Conservation (phyloP, 768 basidiomycete species). For the Cantharellus anzutake region DNA sequence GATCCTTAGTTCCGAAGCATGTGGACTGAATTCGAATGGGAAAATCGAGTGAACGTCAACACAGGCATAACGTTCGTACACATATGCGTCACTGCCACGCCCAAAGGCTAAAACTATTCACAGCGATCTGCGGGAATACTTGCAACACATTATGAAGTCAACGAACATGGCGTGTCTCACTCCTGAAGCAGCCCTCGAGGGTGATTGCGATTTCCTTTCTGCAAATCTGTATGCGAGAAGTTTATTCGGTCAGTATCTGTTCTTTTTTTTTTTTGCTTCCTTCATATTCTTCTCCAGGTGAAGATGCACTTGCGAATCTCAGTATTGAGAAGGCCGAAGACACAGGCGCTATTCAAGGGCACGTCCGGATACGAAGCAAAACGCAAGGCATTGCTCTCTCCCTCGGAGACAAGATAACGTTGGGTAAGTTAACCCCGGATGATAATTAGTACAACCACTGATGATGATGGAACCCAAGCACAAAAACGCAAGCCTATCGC, state of each 20-base stretch:
- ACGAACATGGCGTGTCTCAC: constrained; percentile 98
- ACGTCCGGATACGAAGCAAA: constrained; percentile 91
- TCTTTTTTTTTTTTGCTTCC: background rate
- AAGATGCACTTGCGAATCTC: constrained; percentile 90
- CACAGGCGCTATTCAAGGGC: constrained; percentile 64
- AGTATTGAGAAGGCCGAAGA: constrained; percentile 74
- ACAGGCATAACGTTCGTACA: constrained; percentile 49
- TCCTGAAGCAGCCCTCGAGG: constrained; percentile 68
- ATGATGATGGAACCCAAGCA: constrained; percentile 2
- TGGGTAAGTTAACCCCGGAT: constrained; percentile 21
- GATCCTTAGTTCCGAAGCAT: constrained; percentile 74
- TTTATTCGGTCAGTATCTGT: constrained; percentile 55
- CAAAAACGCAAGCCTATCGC: constrained; percentile 9
- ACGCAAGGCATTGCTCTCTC: constrained; percentile 95
- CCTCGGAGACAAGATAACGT: constrained; percentile 74
- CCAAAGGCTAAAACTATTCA: background rate
- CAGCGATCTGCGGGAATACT: constrained; percentile 74
- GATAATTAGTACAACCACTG: background rate
- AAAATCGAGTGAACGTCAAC: constrained; percentile 93
- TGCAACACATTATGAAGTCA: constrained; percentile 86
- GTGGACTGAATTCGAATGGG: constrained; percentile 99
- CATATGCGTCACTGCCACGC: background rate
- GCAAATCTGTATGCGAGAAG: constrained; percentile 94
- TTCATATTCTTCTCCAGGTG: constrained; percentile 31
- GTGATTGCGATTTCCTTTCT: constrained; percentile 92